Evolutionary conservation across 345 rosid species (phyloP).

Genomic region (Syzygium jambos): DNA sequence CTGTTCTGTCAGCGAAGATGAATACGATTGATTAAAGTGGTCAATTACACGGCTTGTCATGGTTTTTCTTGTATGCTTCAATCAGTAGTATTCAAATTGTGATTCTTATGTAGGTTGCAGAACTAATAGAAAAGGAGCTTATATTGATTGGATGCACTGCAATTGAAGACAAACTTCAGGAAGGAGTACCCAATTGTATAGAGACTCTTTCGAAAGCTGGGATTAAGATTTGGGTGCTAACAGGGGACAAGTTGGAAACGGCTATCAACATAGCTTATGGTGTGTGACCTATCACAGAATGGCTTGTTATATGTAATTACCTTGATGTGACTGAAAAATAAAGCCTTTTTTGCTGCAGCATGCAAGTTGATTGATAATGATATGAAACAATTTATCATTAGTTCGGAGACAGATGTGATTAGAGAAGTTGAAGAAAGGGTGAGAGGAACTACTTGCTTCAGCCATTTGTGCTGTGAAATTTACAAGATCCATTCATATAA

Average conservation of each 20-base stretch:
- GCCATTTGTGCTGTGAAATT: constrained; percentile 1
- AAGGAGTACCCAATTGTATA: constrained; percentile 95
- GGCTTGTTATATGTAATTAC: not conserved
- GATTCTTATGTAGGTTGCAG: constrained; percentile 66
- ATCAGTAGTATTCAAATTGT: not conserved
- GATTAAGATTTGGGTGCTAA: constrained; percentile 96
- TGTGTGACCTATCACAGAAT: constrained; percentile 14
- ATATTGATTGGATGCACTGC: constrained; percentile 91
- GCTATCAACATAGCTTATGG: constrained; percentile 99
- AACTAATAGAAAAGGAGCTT: constrained; percentile 89
- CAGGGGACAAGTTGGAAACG: constrained; percentile 99
- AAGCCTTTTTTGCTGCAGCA: constrained; percentile 46
- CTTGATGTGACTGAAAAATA: not conserved
- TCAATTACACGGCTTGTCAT: not conserved
- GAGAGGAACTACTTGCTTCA: constrained; percentile 12
- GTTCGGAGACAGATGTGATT: constrained; percentile 87
- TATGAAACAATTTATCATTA: constrained; percentile 91
- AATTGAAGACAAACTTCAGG: constrained; percentile 99
- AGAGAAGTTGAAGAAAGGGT: constrained; percentile 91
- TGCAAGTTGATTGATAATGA: constrained; percentile 96
- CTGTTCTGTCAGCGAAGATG: not conserved
- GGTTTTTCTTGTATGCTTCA: not conserved
- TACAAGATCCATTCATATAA: not conserved
- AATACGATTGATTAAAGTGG: not conserved
- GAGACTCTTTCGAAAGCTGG: constrained; percentile 98